These are phyloP conservation scores for Globisporangium spiculum DNA, from an alignment of 352 stramenopile species.

Conservation along the genomic window DNA sequence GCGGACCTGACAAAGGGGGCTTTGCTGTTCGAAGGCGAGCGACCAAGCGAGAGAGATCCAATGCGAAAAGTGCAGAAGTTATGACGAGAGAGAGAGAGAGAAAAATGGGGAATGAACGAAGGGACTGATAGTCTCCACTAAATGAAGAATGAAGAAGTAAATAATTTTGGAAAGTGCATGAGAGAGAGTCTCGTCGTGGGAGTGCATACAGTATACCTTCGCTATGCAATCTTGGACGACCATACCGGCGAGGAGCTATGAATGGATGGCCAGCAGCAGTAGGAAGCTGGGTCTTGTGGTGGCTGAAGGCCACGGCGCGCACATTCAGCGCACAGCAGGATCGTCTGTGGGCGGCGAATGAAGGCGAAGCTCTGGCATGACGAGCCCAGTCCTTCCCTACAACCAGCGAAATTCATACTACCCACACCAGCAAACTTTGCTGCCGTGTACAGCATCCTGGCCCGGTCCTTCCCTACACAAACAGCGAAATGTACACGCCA, in stretches of 20 bases:
- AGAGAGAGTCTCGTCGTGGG: neutral
- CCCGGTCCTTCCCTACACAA: neutral
- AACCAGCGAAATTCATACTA: neutral
- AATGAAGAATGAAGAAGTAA: neutral
- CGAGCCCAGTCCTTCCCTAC: neutral
- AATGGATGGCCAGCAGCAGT: neutral
- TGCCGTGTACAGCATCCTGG: no score
- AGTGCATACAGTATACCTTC: neutral
- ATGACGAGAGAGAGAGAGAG: neutral
- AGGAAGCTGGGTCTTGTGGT: neutral
- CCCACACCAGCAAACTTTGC: neutral
- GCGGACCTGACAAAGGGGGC: neutral
- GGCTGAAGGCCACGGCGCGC: neutral
- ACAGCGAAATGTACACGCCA: neutral
- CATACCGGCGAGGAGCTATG: neutral
- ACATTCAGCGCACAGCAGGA: neutral
- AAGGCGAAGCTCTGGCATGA: neutral
- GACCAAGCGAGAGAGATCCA: neutral
- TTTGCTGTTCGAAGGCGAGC: constrained; percentile 3
- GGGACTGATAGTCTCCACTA: neutral
- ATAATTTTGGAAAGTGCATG: neutral
- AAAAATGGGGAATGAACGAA: neutral
- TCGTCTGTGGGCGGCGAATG: neutral
- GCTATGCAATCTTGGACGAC: neutral
- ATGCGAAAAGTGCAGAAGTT: neutral